phyloP scores from a whole-genome alignment of 306 rosid species.

The Macrotyloma uniflorum region DNA sequence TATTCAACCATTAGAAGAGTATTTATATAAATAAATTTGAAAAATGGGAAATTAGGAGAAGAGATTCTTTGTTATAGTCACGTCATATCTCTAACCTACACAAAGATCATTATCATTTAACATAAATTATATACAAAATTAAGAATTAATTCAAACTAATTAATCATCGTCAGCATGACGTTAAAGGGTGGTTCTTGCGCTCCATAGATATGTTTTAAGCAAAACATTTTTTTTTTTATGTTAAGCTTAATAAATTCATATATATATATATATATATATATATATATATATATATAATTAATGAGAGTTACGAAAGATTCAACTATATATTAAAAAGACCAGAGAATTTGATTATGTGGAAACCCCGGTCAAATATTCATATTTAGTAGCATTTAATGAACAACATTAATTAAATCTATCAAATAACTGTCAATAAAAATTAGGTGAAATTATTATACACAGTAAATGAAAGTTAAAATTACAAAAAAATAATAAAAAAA shows the following conservation, averaged over 20 bases:
- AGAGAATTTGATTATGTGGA: neutral
- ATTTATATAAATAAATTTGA: neutral
- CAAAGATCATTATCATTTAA: neutral
- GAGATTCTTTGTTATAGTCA: neutral
- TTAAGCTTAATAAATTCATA: neutral
- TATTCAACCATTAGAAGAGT: neutral
- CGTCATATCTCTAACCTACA: neutral
- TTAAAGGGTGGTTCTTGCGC: neutral
- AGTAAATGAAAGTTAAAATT: neutral
- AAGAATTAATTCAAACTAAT: neutral
- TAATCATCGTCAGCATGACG: conserved; percentile 1
- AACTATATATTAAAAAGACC: neutral
- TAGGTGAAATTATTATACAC: neutral
- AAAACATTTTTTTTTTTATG: neutral
- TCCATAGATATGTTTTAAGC: neutral
- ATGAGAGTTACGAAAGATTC: neutral
- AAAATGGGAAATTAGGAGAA: neutral
- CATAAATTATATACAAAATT: neutral
- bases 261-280: no score
- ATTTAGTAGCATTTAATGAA: neutral
- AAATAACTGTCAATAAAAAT: neutral
- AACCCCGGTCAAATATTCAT: neutral
- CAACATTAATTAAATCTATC: neutral
- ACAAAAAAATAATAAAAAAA: neutral
- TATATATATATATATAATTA: no score